phyloP scores from a whole-genome alignment of 768 basidiomycete species.

The Phaffia tasmanica region DNA sequence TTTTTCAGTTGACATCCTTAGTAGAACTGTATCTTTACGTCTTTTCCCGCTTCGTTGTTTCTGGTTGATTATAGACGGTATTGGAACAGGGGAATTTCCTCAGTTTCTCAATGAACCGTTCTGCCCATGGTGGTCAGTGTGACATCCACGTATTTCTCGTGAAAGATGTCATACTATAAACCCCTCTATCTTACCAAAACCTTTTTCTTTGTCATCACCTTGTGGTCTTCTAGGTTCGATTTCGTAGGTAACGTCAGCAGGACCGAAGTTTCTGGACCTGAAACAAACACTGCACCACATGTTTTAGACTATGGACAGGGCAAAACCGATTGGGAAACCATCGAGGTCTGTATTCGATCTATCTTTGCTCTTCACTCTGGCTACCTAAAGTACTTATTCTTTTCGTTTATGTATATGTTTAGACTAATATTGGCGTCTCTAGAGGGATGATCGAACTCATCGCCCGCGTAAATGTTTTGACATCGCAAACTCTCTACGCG shows the following conservation, averaged over 20 bases:
- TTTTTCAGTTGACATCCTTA: not conserved
- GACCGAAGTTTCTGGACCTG: not conserved
- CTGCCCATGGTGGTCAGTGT: not conserved
- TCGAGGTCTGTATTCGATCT: not conserved
- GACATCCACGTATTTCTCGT: no score
- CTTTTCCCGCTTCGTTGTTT: not conserved
- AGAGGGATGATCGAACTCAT: slow-evolving; percentile 7
- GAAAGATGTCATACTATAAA: no score
- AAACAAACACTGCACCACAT: not conserved
- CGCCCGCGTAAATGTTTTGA: not conserved
- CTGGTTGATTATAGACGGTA: not conserved
- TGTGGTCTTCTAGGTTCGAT: not conserved
- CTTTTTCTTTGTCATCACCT: no score
- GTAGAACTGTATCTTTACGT: not conserved
- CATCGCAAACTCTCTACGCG: not conserved
- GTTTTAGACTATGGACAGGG: not conserved
- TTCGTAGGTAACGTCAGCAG: not conserved
- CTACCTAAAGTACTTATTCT: not conserved
- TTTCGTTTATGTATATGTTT: no score
- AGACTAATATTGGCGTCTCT: slow-evolving; percentile 8
- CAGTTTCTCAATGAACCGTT: slow-evolving; percentile 2
- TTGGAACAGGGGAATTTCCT: not conserved
- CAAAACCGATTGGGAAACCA: slow-evolving; percentile 7
- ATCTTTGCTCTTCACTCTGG: no score
- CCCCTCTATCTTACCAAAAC: no score